Percentiles rank a stretch among this genome's conserved stretches.
These are phyloP conservation scores for Parietaria judaica DNA, from an alignment of 306 rosid genomes.

Conservation along the genomic window DNA sequence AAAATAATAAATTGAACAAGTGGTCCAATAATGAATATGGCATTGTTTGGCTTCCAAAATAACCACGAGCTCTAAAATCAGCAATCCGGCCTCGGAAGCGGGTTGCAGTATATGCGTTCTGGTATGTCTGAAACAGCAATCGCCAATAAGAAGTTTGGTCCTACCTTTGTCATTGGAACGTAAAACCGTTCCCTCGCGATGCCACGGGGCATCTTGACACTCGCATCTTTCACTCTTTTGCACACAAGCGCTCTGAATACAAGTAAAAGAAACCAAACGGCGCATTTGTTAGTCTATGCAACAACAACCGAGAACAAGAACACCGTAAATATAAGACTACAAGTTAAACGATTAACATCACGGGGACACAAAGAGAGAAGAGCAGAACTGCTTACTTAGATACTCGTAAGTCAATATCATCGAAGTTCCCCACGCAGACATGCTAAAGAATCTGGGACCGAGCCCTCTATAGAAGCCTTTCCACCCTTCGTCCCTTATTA, in stretches of 20 bases:
- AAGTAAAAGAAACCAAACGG: constrained; percentile 15
- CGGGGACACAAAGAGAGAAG: not conserved
- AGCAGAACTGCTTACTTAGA: constrained; percentile 49
- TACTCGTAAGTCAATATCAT: constrained; percentile 89
- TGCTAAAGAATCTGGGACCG: constrained; percentile 93
- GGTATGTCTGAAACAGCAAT: constrained; percentile 10
- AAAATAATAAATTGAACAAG: constrained; percentile 20
- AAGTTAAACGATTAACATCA: not conserved
- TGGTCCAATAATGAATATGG: constrained; percentile 15
- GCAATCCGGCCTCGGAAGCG: constrained; percentile 13
- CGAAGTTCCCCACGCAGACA: constrained; percentile 96
- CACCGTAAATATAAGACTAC: not conserved
- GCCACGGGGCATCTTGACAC: constrained; percentile 4
- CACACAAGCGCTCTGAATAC: constrained; percentile 70
- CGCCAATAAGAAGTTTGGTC: constrained; percentile 5
- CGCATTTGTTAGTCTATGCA: not conserved
- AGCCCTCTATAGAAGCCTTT: constrained; percentile 81
- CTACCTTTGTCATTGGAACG: constrained; percentile 13
- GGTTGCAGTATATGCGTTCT: constrained; percentile 1
- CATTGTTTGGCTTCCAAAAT: constrained; percentile 18
- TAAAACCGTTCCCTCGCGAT: not conserved
- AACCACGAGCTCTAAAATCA: constrained; percentile 18
- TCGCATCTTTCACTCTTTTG: constrained; percentile 46
- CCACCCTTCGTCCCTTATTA: constrained; percentile 83
- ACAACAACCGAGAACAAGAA: not conserved